Evolutionary conservation across 2,329 filamentous ascomycete species (phyloP).

Genomic region (Didymella arachidicola): DNA sequence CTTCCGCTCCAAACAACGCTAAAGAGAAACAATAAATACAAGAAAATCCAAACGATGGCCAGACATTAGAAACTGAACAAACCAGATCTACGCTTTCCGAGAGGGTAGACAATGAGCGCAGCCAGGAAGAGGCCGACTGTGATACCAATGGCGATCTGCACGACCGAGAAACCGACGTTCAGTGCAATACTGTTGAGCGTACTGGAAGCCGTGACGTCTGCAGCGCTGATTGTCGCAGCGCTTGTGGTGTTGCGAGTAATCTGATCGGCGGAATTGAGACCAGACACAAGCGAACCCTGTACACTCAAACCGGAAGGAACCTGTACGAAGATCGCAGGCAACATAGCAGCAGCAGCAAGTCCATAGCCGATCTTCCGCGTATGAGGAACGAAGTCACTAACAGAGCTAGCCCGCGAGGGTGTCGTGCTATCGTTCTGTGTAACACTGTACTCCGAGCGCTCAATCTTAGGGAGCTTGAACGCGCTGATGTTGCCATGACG

Average conservation of each 20-base stretch:
- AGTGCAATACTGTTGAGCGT: slow-evolving; percentile 56
- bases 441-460: slow-evolving; percentile 32
- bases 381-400: slow-evolving; percentile 40
- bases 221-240: slow-evolving; percentile 50
- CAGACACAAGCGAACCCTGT: slow-evolving; percentile 63
- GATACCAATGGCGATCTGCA: slow-evolving; percentile 61
- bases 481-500: slow-evolving; percentile 27
- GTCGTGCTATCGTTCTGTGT: slow-evolving; percentile 28
- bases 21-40: slow-evolving; percentile 3
- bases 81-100: slow-evolving; percentile 57
- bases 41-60: background rate
- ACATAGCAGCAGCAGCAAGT: slow-evolving; percentile 81
- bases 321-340: slow-evolving; percentile 83
- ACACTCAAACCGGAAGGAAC: slow-evolving; percentile 68
- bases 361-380: slow-evolving; percentile 67
- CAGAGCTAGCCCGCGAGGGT: slow-evolving; percentile 33
- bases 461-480: slow-evolving; percentile 20
- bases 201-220: slow-evolving; percentile 31
- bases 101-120: slow-evolving; percentile 59
- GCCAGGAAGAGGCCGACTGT: slow-evolving; percentile 60
- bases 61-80: slow-evolving; percentile 46
- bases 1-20: slow-evolving; percentile 17
- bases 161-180: slow-evolving; percentile 57
- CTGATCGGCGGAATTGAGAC: slow-evolving; percentile 65
- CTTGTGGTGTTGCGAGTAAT: slow-evolving; percentile 59